Evolutionary conservation across 164 flowering plant genomes (phyloP).

Genomic region (Annona squamosa): DNA sequence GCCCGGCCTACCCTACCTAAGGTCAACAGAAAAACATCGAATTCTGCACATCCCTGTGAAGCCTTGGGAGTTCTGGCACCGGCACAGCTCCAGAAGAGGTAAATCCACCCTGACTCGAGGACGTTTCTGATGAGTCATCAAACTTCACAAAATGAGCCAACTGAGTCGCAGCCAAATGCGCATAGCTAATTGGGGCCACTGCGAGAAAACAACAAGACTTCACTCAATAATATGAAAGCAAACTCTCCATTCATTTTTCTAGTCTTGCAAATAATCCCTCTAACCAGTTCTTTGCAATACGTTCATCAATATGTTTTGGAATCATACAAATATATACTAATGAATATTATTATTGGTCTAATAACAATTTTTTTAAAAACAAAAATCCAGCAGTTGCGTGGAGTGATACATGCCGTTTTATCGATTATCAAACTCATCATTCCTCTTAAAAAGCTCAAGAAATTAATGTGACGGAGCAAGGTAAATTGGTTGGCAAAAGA

Average conservation of each 20-base stretch:
- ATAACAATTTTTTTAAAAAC: too few relatives aligned
- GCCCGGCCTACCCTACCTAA: background rate
- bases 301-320: too few relatives aligned
- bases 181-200: conserved; percentile 71
- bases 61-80: conserved; percentile 49
- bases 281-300: too few relatives aligned
- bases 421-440: too few relatives aligned
- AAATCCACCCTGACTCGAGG: conserved; percentile 50
- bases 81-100: conserved; percentile 31
- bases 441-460: too few relatives aligned
- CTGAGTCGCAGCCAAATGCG: conserved; percentile 66
- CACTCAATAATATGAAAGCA: background rate
- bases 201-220: conserved; percentile 9
- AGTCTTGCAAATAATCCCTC: too few relatives aligned
- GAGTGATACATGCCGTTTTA: too few relatives aligned
- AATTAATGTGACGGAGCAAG: too few relatives aligned
- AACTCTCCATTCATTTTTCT: background rate
- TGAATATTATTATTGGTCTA: too few relatives aligned
- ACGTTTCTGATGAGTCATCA: conserved; percentile 53
- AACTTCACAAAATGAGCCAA: conserved; percentile 53
- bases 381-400: too few relatives aligned
- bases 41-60: conserved; percentile 37
- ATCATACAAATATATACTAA: too few relatives aligned
- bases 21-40: conserved; percentile 59
- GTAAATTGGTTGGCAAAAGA: too few relatives aligned